Conservation (phyloP, 2,329 filamentous ascomycete genomes). For the Ophiostoma novo-ulmi region DNA sequence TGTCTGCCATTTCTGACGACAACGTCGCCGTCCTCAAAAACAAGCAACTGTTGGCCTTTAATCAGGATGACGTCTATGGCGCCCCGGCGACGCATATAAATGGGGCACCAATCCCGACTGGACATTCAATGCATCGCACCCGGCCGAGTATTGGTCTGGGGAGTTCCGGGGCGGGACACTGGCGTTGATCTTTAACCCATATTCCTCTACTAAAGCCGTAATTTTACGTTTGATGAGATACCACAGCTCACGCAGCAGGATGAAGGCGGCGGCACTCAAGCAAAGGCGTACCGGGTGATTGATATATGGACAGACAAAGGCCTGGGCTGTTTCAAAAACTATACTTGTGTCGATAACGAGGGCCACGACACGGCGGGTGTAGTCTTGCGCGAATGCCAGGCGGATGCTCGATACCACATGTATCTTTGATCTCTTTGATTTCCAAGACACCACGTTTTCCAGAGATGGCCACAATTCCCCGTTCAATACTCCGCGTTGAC, state of each 20-base stretch:
- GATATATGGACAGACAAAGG: constrained; percentile 45
- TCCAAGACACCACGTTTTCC: not conserved
- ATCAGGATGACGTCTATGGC: constrained; percentile 43
- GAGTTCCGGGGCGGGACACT: constrained; percentile 40
- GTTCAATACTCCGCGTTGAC: not conserved
- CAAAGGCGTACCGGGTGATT: constrained; percentile 36
- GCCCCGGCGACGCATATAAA: constrained; percentile 41
- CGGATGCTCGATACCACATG: no score
- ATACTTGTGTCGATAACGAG: constrained; percentile 32
- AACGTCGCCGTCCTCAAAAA: constrained; percentile 43
- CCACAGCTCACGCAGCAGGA: constrained; percentile 35
- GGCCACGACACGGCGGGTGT: constrained; percentile 37
- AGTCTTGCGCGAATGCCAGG: not conserved
- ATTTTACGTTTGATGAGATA: constrained; percentile 40
- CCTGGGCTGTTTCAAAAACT: constrained; percentile 35
- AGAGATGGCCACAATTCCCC: not conserved
- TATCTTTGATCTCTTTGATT: no score
- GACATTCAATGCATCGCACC: constrained; percentile 45
- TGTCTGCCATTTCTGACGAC: constrained; percentile 35
- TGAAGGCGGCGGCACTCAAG: not conserved
- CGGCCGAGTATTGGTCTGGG: constrained; percentile 48
- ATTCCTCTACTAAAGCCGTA: constrained; percentile 34
- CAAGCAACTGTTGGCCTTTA: constrained; percentile 38
- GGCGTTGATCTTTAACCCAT: constrained; percentile 45
- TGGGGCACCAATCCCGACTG: constrained; percentile 47